Percentiles rank a stretch among this genome's conserved stretches.
Conservation (phyloP, 768 basidiomycete species). For the Leccinellum albellum region DNA sequence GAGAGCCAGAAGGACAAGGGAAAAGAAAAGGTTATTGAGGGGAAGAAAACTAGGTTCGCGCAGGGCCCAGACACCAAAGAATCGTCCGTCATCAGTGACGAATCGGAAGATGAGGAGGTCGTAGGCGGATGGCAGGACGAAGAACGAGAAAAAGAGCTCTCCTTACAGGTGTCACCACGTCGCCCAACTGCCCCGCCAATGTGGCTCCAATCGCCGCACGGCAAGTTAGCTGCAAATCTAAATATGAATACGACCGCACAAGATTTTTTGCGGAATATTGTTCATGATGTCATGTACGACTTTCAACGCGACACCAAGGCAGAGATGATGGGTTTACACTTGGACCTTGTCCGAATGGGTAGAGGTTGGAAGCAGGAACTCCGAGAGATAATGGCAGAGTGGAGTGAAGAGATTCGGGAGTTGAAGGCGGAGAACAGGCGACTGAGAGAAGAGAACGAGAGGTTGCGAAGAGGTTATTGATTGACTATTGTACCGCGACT, state of each 20-base stretch:
- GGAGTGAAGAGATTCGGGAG: slow-evolving; percentile 51
- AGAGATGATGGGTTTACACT: slow-evolving; percentile 72
- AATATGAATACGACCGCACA: slow-evolving; percentile 39
- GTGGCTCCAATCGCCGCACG: slow-evolving; percentile 40
- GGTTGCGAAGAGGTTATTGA: slow-evolving; percentile 44
- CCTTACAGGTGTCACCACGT: slow-evolving; percentile 58
- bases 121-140: slow-evolving; percentile 18
- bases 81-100: slow-evolving; percentile 18
- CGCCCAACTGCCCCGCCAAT: slow-evolving; percentile 36
- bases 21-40: slow-evolving; percentile 21
- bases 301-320: slow-evolving; percentile 64
- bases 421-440: slow-evolving; percentile 46
- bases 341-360: slow-evolving; percentile 71
- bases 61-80: slow-evolving; percentile 24
- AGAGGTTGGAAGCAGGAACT: slow-evolving; percentile 65
- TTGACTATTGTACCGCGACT: not conserved
- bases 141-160: slow-evolving; percentile 34
- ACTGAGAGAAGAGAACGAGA: slow-evolving; percentile 65
- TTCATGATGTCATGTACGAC: slow-evolving; percentile 71
- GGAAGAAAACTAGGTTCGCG: slow-evolving; percentile 48
- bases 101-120: slow-evolving; percentile 2
- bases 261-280: slow-evolving; percentile 59
- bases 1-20: slow-evolving; percentile 33
- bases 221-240: slow-evolving; percentile 20
- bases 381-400: slow-evolving; percentile 57